Evolutionary conservation across 2,329 filamentous ascomycete genomes (phyloP), one percentile per base, ranked within the genome.

Genomic region (Stagonosporopsis chrysanthemi): DNA sequence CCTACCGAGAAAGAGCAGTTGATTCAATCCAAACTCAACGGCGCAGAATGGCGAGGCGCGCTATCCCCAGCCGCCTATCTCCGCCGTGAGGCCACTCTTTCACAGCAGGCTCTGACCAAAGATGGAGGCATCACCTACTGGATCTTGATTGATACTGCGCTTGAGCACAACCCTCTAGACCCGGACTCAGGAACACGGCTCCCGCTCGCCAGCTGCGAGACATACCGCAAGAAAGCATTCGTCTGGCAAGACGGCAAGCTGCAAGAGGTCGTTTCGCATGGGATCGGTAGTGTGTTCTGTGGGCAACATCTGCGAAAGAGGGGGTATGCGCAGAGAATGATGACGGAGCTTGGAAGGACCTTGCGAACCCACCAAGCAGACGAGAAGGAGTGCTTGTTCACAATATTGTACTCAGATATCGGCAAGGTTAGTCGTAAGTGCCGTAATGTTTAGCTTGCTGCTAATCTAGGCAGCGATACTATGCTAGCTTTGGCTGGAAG

Each of bases 331-430:
- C 84, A 85, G 56, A 83, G 88, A 54, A 91, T 97, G 91, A 87
- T 97, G 78, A 77, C 76, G 39, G 87, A 93, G 65, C 72, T 95
- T 33, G 86, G 84, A 4, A 77, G 79, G 47, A 79, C 77, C 50
- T 68, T 88, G 39, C 79, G 81, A 60, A 82, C 77, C 2, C 83
- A 83, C 77, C 82, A 86, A 64, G 76, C 78, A 56, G 70, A n/a
- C 49, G 62, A 62, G 39, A 62, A 42, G 69, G 14, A 71, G 71
- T 82, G 73, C 61, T 76, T 86, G 14, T 95, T 94, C 75, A 93
- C 90, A 0, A 84, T 96, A 7, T 81, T 97, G 8, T 97, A 88
- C 76, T 96, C 92, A 8, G 91, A 96, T 68, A 92, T 96, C 62
- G 91, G 93, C 19, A 80, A 64, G 82, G 83, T 61, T 8, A 11